Evolutionary conservation across 2,329 filamentous ascomycete species (phyloP), one percentile per base, ranked within the genome.

Genomic region (Atkinsonella hypoxylon): DNA sequence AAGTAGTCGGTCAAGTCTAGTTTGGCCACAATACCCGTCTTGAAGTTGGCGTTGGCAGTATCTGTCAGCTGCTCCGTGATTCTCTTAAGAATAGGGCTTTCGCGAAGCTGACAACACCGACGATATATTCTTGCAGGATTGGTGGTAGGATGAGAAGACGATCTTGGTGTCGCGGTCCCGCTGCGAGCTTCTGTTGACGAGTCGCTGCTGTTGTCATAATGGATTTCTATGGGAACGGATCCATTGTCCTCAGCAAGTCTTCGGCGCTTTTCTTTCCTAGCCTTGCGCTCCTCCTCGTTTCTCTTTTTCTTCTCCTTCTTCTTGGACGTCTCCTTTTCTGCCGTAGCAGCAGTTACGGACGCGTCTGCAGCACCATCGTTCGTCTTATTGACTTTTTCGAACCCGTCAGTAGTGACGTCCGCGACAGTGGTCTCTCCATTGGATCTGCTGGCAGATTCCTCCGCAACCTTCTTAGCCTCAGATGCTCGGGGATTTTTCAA

Each of bases 251-350:
- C 87, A 22, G 90, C 91, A 58, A 88, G 81, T 62, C 81, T 82
- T 55, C 89, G 78, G 63, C 88, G 91, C 67, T 88, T 88, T 67
- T 96, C 90, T 64, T 94, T 95, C 50, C 90, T 81, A 53, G 93
- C 88, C 63, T 94, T 95, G 41, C 90, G 78, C 66, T 96, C 91
- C 53, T 91, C 89, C 63, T 96, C 91, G 40, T 87, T 95, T 57
- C 85, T 83, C 71, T 95, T 95, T 70, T 96, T 96, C 74, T 95
- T 96, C 62, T 96, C 90, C 67, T 89, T 93, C 69, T 94, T 96
- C 59, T 83, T 83, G 8, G 69, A 72, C 32, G 68, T 70, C 40
- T 67, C 78, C 62, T 69, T 70, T 22, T 70, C 59, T 26, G 49
- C 61, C n/a, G n/a, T 26, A 26, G 54, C 54, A 15, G 42, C 45